Conservation (phyloP, 352 stramenopile genomes). For the Phytophthora pistaciae region DNA sequence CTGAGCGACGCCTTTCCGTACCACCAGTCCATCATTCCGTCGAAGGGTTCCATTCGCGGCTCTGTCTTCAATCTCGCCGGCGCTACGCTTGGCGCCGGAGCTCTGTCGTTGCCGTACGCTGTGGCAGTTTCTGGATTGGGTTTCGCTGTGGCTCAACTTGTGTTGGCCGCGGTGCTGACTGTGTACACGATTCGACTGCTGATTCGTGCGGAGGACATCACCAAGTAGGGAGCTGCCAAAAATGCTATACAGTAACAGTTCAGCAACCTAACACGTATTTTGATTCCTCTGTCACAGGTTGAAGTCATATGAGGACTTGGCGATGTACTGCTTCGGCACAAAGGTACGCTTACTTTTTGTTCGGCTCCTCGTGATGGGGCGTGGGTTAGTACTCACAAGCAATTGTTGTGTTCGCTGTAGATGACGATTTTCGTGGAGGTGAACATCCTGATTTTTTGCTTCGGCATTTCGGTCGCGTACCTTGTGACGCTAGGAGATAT, state of each 20-base stretch:
- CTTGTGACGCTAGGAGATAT: conserved; percentile 88
- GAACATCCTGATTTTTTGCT: conserved; percentile 90
- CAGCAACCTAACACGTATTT: conserved; percentile 2
- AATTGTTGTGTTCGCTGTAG: conserved; percentile 24
- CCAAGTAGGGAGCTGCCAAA: conserved; percentile 55
- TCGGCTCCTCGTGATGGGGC: neutral
- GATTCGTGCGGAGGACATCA: conserved; percentile 80
- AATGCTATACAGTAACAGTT: neutral
- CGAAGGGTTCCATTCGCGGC: conserved; percentile 83
- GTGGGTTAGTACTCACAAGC: conserved; percentile 2
- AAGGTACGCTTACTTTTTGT: conserved; percentile 40
- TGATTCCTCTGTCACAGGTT: conserved; percentile 47
- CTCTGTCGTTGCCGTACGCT: conserved; percentile 82
- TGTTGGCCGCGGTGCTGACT: conserved; percentile 74
- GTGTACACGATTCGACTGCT: conserved; percentile 88
- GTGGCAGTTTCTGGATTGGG: conserved; percentile 81
- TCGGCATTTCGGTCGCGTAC: conserved; percentile 87
- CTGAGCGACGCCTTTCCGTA: conserved; percentile 75
- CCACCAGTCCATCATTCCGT: conserved; percentile 83
- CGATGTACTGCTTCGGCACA: conserved; percentile 85
- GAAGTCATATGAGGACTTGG: conserved; percentile 89
- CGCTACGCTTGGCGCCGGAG: conserved; percentile 80
- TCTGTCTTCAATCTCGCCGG: conserved; percentile 89
- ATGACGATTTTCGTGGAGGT: conserved; percentile 87
- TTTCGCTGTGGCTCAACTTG: conserved; percentile 79